These are phyloP conservation scores for Phytophthora aleatoria DNA, from an alignment of 352 stramenopile species.

Conservation along the genomic window DNA sequence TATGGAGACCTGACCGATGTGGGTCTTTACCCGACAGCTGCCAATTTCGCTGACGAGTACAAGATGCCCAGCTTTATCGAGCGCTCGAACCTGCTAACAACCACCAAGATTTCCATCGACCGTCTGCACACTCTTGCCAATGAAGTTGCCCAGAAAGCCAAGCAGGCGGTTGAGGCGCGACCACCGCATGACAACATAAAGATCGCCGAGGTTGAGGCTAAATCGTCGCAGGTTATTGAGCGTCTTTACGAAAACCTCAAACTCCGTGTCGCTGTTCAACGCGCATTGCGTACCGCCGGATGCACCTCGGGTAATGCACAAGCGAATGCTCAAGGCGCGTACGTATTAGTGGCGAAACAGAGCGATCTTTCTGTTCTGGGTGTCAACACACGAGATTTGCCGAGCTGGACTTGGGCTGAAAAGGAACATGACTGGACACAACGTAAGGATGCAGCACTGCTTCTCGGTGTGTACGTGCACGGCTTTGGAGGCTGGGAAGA, in stretches of 20 bases:
- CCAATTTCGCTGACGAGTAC: conserved; percentile 78
- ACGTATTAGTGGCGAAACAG: conserved; percentile 76
- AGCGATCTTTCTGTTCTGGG: conserved; percentile 69
- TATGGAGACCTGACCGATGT: conserved; percentile 85
- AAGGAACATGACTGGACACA: conserved; percentile 84
- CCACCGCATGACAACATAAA: conserved; percentile 77
- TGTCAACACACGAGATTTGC: conserved; percentile 62
- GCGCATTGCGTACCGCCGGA: conserved; percentile 54
- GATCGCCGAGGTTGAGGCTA: conserved; percentile 77
- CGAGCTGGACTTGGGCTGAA: conserved; percentile 76
- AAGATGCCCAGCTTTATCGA: conserved; percentile 79
- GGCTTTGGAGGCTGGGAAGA: conserved; percentile 88
- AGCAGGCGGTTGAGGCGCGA: conserved; percentile 51
- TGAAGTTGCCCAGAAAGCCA: conserved; percentile 66
- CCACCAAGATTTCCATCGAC: conserved; percentile 65
- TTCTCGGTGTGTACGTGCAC: conserved; percentile 85
- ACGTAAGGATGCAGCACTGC: conserved; percentile 77
- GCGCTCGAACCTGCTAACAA: conserved; percentile 56
- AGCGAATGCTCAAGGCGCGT: conserved; percentile 59
- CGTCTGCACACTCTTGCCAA: conserved; percentile 56
- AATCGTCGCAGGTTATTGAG: conserved; percentile 76
- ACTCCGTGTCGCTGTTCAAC: conserved; percentile 81
- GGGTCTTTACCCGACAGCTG: conserved; percentile 50
- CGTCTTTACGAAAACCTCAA: conserved; percentile 88
- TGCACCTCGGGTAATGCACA: conserved; percentile 47